Conservation (phyloP, 345 rosid genomes). For the Dipteronia sinensis region DNA sequence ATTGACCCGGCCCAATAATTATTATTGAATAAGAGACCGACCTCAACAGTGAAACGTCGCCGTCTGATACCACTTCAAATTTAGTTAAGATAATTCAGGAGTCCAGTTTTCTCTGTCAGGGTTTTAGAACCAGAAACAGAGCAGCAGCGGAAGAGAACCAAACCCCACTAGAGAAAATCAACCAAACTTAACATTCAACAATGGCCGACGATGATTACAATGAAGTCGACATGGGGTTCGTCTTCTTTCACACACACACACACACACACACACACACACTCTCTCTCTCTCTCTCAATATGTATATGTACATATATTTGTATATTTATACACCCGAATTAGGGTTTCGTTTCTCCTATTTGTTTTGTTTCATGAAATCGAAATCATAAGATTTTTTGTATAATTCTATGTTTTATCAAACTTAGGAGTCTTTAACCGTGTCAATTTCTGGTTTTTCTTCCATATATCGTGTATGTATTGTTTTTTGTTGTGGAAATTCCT, state of each 20-base stretch:
- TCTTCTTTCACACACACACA: constrained; percentile 8
- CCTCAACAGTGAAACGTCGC: too few relatives aligned
- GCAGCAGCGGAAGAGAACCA: neutral
- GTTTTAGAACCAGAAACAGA: neutral
- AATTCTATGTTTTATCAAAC: neutral
- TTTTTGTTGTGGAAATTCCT: too few relatives aligned
- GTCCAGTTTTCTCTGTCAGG: neutral
- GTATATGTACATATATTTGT: neutral
- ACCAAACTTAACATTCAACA: constrained; percentile 11
- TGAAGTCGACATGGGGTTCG: constrained; percentile 62
- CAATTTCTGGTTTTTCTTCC: neutral
- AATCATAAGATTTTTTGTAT: neutral
- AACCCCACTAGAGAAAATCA: neutral
- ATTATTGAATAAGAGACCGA: too few relatives aligned
- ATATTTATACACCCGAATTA: neutral
- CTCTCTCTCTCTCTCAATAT: neutral
- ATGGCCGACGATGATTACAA: constrained; percentile 86
- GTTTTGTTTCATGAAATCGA: neutral
- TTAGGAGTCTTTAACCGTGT: too few relatives aligned
- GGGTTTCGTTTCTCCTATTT: neutral
- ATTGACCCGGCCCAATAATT: too few relatives aligned
- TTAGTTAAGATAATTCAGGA: neutral
- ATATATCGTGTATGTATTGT: neutral
- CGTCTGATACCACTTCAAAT: too few relatives aligned
- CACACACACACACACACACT: neutral